phyloP scores from a whole-genome alignment of 225 moss, liverwort and hornwort genomes.

The Bryoerythrophyllum caledonicum region DNA sequence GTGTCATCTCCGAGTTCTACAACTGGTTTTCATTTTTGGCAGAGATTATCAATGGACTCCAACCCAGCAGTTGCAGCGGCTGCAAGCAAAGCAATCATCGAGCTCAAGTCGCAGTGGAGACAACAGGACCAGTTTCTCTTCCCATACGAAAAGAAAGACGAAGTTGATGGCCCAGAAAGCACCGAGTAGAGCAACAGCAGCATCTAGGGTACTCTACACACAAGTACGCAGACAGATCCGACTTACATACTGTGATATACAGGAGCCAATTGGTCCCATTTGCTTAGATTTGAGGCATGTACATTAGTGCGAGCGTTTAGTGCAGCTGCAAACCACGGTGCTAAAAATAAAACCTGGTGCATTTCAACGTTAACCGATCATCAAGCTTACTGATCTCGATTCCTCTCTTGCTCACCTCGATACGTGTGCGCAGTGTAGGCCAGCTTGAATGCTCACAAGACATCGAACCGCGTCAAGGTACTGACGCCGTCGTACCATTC shows the following conservation, averaged over 20 bases:
- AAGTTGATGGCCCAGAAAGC: conserved; percentile 25
- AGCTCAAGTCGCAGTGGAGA: conserved; percentile 70
- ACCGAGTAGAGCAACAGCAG: conserved; percentile 18
- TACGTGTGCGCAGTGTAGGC: conserved; percentile 8
- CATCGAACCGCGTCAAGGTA: conserved; percentile 1
- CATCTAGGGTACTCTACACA: neutral
- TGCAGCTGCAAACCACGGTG: conserved; percentile 19
- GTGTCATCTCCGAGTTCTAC: neutral
- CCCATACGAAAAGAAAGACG: conserved; percentile 35
- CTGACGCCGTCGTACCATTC: conserved; percentile 7
- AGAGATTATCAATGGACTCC: conserved; percentile 83
- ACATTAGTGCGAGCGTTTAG: conserved; percentile 35
- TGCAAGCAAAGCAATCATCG: conserved; percentile 69
- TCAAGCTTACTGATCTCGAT: no score
- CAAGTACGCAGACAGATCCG: conserved; percentile 1
- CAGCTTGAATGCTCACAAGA: neutral
- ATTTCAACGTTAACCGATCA: conserved; percentile 6
- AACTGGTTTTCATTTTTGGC: conserved; percentile 10
- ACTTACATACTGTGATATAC: conserved; percentile 36
- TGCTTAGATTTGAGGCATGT: conserved; percentile 28
- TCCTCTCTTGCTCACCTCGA: no score
- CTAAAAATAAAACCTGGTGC: conserved; percentile 9
- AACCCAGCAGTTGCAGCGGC: conserved; percentile 83
- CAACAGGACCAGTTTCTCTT: conserved; percentile 44
- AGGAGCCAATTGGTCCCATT: conserved; percentile 36